These are phyloP conservation scores for Solanum habrochaites DNA, from an alignment of 257 asterid genomes.

Conservation along the genomic window DNA sequence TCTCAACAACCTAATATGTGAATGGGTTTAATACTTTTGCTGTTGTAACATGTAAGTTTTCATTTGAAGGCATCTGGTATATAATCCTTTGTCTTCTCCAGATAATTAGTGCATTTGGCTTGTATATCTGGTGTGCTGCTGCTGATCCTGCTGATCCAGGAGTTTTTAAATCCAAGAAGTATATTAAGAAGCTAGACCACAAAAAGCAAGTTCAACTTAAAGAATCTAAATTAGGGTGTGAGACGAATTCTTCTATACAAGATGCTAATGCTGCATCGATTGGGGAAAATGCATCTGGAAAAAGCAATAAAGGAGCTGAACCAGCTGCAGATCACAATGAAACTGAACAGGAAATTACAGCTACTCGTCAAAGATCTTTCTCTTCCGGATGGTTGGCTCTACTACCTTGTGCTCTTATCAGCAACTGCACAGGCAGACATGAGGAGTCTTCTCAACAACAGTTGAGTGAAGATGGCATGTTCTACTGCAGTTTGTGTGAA, in stretches of 20 bases:
- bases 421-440: slow-evolving; percentile 27
- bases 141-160: slow-evolving; percentile 96
- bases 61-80: neutral
- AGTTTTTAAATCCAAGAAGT: slow-evolving; percentile 79
- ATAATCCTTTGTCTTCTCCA: slow-evolving; percentile 16
- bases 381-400: slow-evolving; percentile 29
- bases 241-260: slow-evolving; percentile 40
- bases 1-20: neutral
- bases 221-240: slow-evolving; percentile 50
- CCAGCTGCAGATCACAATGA: slow-evolving; percentile 25
- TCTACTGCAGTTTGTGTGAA: slow-evolving; percentile 96
- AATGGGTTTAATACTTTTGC: neutral
- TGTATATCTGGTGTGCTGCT: slow-evolving; percentile 93
- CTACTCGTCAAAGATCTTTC: slow-evolving; percentile 16
- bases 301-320: slow-evolving; percentile 20
- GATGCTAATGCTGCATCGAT: slow-evolving; percentile 33
- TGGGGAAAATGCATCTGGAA: slow-evolving; percentile 28
- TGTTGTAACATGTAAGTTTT: too few species aligned
- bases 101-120: slow-evolving; percentile 66
- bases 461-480: slow-evolving; percentile 91
- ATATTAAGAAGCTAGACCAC: slow-evolving; percentile 39
- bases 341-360: slow-evolving; percentile 16
- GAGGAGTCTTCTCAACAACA: slow-evolving; percentile 62
- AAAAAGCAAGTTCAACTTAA: slow-evolving; percentile 23
- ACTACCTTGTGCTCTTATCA: slow-evolving; percentile 61